A percentile compares a stretch with the other conserved stretches of the same genome.
These are phyloP conservation scores for Backusella tuberculispora DNA, from an alignment of 192 early-diverging fungal species.

Conservation along the genomic window DNA sequence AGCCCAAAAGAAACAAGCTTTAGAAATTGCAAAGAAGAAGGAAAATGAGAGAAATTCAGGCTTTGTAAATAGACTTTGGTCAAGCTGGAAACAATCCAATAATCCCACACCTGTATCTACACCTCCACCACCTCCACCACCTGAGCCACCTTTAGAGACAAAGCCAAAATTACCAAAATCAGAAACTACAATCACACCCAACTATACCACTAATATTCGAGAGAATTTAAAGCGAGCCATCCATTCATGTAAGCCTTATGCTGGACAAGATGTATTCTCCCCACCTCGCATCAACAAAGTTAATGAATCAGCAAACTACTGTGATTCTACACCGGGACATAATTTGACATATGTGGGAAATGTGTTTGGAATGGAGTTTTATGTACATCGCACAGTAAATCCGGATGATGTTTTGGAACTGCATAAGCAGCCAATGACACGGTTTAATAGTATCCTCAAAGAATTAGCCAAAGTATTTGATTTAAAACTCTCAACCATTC, in stretches of 20 bases:
- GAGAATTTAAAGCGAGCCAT: slow-evolving; percentile 40
- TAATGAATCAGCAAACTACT: slow-evolving; percentile 42
- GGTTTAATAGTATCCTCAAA: slow-evolving; percentile 50
- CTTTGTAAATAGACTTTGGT: slow-evolving; percentile 25
- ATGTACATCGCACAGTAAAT: slow-evolving; percentile 34
- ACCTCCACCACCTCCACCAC: not conserved
- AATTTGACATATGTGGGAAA: slow-evolving; percentile 49
- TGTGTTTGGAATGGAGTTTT: slow-evolving; percentile 43
- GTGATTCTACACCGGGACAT: slow-evolving; percentile 54
- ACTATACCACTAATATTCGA: slow-evolving; percentile 34
- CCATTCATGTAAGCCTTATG: slow-evolving; percentile 42
- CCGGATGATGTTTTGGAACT: slow-evolving; percentile 45
- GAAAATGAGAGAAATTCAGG: not conserved
- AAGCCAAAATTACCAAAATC: slow-evolving; percentile 30
- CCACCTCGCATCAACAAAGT: slow-evolving; percentile 40
- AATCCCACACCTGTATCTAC: not conserved
- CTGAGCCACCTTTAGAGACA: not conserved
- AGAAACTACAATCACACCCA: slow-evolving; percentile 36
- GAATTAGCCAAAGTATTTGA: slow-evolving; percentile 64
- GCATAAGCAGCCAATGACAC: slow-evolving; percentile 37
- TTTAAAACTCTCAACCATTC: slow-evolving; percentile 57
- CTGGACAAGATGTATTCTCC: slow-evolving; percentile 37
- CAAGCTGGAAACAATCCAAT: slow-evolving; percentile 7
- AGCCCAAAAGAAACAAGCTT: not conserved
- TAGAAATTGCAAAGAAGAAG: not conserved